These are phyloP conservation scores for Macrolepiota dolichaula DNA, from an alignment of 768 basidiomycete genomes.

Conservation along the genomic window DNA sequence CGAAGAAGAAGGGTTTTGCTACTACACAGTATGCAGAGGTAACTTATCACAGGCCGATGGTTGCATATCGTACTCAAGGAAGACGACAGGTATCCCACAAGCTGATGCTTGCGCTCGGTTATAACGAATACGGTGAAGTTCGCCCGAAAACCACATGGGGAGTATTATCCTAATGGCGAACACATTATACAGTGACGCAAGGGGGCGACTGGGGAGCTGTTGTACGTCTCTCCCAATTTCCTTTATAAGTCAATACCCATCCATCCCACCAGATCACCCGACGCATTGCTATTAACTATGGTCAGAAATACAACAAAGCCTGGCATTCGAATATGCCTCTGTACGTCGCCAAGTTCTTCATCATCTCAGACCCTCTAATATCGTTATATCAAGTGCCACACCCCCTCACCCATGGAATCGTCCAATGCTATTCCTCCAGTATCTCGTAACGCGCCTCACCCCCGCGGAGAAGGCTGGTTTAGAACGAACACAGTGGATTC, in stretches of 20 bases:
- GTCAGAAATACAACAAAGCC: conserved; percentile 40
- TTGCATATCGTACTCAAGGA: not conserved
- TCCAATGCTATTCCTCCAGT: conserved; percentile 23
- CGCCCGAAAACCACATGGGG: not conserved
- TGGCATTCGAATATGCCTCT: conserved; percentile 42
- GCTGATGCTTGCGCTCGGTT: conserved; percentile 46
- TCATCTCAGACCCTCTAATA: no score
- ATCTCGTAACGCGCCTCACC: conserved; percentile 25
- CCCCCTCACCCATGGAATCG: conserved; percentile 20
- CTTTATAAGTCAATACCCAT: no score
- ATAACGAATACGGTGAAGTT: conserved; percentile 40
- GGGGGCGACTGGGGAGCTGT: conserved; percentile 23
- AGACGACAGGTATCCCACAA: conserved; percentile 37
- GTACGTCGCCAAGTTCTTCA: conserved; percentile 24
- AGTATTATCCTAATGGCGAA: not conserved
- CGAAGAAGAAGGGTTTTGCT: conserved; percentile 46
- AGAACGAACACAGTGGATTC: conserved; percentile 26
- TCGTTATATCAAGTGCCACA: conserved; percentile 6
- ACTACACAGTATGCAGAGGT: conserved; percentile 53
- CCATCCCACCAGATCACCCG: conserved; percentile 20
- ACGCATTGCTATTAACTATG: conserved; percentile 26
- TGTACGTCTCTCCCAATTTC: not conserved
- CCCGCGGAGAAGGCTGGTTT: conserved; percentile 31
- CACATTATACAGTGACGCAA: conserved; percentile 22
- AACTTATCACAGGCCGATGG: not conserved